phyloP scores from a whole-genome alignment of 1,284 basidiomycete species.

The Ustanciosporium gigantosporum region DNA sequence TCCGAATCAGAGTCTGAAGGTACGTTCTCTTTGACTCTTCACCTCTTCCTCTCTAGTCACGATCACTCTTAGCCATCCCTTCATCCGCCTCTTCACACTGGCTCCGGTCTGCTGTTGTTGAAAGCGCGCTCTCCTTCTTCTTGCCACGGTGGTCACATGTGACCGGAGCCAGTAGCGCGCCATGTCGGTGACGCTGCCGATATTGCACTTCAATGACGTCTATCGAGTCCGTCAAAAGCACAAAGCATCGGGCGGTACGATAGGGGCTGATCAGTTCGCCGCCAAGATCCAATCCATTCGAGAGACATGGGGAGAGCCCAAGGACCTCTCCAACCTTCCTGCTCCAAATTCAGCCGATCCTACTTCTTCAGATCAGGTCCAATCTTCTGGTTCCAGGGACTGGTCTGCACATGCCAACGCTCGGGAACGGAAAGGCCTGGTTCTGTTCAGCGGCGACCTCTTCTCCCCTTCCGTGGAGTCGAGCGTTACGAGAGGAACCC shows the following conservation, averaged over 20 bases:
- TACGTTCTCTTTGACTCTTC: no score
- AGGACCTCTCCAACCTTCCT: conserved; percentile 11
- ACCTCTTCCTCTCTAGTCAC: no score
- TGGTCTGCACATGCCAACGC: conserved; percentile 13
- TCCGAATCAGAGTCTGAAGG: no score
- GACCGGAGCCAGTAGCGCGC: not conserved
- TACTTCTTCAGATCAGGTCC: not conserved
- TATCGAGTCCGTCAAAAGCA: conserved; percentile 49
- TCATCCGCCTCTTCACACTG: no score
- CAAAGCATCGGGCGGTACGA: conserved; percentile 14
- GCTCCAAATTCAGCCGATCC: conserved; percentile 1
- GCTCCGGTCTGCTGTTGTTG: no score
- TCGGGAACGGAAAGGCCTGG: conserved; percentile 66
- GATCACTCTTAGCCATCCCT: no score
- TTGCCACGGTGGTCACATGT: no score
- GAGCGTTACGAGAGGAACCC: conserved; percentile 83
- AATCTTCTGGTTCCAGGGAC: conserved; percentile 4
- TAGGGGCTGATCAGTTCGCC: conserved; percentile 64
- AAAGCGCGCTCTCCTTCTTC: no score
- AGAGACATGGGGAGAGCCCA: conserved; percentile 42
- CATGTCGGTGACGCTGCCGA: conserved; percentile 37
- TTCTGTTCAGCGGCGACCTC: conserved; percentile 81
- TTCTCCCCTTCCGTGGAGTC: conserved; percentile 79
- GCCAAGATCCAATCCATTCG: conserved; percentile 53
- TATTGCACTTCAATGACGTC: conserved; percentile 55